These are phyloP conservation scores for Cystoisospora suis DNA, from an alignment of 169 alveolate genomes.

Conservation along the genomic window DNA sequence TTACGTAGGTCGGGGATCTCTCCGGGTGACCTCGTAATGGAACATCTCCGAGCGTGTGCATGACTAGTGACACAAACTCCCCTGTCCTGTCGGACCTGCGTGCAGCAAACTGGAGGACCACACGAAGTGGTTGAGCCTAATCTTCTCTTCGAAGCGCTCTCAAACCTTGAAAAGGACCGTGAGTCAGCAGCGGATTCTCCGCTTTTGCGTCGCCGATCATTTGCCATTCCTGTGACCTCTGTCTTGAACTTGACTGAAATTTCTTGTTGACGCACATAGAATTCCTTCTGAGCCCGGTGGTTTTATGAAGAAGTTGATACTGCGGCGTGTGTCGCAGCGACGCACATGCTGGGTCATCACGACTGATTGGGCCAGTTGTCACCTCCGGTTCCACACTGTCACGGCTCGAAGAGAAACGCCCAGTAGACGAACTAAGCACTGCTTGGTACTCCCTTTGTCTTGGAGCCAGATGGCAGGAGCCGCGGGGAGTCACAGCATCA, in stretches of 20 bases:
- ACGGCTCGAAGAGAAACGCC: too few relatives aligned
- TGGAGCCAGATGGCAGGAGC: too few relatives aligned
- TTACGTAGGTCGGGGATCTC: too few relatives aligned
- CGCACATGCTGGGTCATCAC: background rate
- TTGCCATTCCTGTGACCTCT: background rate
- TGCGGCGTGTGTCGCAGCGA: background rate
- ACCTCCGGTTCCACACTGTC: too few relatives aligned
- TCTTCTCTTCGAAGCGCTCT: background rate
- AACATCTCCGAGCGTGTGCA: too few relatives aligned
- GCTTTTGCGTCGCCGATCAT: background rate
- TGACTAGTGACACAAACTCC: too few relatives aligned
- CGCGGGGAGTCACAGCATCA: too few relatives aligned
- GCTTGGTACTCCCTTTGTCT: too few relatives aligned
- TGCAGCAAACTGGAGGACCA: constrained; percentile 14
- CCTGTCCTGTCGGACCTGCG: too few relatives aligned
- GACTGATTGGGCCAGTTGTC: background rate
- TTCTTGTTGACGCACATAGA: background rate
- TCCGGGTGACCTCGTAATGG: too few relatives aligned
- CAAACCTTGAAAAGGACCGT: constrained; percentile 31
- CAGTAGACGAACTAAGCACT: too few relatives aligned
- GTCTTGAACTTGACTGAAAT: background rate
- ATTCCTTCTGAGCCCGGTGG: background rate
- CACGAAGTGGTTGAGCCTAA: constrained; percentile 29
- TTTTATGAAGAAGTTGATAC: background rate
- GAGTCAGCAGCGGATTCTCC: background rate